Percentiles rank a stretch among this genome's conserved stretches.
phyloP scores from a whole-genome alignment of 202 grass and related monocot genomes.

The Brachypodium distachyon region DNA sequence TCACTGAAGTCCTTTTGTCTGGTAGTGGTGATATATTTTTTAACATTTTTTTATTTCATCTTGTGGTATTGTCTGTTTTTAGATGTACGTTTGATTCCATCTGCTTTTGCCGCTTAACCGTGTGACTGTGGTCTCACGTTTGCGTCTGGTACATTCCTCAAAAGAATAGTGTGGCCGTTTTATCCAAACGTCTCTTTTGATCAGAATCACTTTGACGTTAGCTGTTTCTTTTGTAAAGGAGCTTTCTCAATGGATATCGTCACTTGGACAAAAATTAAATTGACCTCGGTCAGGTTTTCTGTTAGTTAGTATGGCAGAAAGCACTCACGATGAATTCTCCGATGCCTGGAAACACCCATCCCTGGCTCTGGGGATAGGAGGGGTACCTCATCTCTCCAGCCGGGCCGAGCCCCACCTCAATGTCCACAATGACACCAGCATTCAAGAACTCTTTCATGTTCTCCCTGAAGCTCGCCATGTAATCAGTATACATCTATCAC shows the following conservation, averaged over 20 bases:
- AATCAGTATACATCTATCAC: constrained; percentile 76
- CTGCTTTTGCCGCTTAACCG: not conserved
- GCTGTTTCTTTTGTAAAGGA: not conserved
- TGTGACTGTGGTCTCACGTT: not conserved
- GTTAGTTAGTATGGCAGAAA: too few relatives aligned
- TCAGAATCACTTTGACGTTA: not conserved
- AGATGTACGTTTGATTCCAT: constrained; percentile 1
- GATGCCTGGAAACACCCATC: constrained; percentile 80
- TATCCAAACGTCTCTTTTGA: not conserved
- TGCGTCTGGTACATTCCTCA: constrained; percentile 4
- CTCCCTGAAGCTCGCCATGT: constrained; percentile 81
- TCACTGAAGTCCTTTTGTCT: not conserved
- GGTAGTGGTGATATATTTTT: not conserved
- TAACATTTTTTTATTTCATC: not conserved
- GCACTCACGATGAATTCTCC: constrained; percentile 84
- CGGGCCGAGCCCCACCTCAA: constrained; percentile 93
- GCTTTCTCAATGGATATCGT: not conserved
- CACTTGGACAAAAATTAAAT: not conserved
- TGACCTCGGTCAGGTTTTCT: not conserved
- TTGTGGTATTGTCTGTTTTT: not conserved
- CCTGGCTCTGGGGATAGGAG: constrained; percentile 62
- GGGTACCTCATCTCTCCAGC: constrained; percentile 89
- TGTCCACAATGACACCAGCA: constrained; percentile 61
- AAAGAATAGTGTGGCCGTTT: not conserved
- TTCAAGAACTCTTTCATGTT: constrained; percentile 76